These are phyloP conservation scores for Fraxinus anomala DNA, from an alignment of 257 asterid species.

Conservation along the genomic window DNA sequence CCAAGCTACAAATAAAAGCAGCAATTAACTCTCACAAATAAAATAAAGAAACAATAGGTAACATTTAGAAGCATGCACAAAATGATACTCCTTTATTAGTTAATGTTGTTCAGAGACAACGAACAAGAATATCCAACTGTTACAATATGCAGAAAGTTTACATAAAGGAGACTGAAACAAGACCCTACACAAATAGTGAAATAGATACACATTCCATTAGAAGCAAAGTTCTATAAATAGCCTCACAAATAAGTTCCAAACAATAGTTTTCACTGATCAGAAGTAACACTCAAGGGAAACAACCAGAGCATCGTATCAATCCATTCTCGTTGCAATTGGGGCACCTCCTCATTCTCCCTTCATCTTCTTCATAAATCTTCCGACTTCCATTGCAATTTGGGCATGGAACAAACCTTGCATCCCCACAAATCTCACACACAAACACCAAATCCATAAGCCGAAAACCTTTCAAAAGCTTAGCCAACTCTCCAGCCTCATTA, in stretches of 20 bases:
- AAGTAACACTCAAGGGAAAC: conserved; percentile 54
- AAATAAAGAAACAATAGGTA: background rate
- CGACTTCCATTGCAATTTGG: conserved; percentile 78
- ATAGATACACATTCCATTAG: background rate
- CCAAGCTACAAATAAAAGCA: background rate
- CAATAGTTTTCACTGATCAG: background rate
- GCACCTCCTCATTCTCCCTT: conserved; percentile 60
- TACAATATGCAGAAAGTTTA: conserved; percentile 15
- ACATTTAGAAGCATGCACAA: background rate
- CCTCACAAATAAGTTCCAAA: background rate
- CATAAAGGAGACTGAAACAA: background rate
- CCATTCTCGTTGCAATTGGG: conserved; percentile 85
- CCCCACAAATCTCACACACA: conserved; percentile 86
- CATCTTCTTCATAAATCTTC: conserved; percentile 65
- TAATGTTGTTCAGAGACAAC: background rate
- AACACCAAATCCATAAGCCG: conserved; percentile 49
- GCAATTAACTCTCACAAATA: background rate
- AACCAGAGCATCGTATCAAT: conserved; percentile 67
- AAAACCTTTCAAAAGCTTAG: conserved; percentile 60
- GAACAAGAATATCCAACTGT: conserved; percentile 8
- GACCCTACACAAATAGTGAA: conserved; percentile 4
- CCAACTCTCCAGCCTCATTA: conserved; percentile 73
- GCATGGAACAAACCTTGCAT: conserved; percentile 82
- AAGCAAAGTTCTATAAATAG: background rate
- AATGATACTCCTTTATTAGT: background rate